phyloP scores from a whole-genome alignment of 1,284 basidiomycete species.

The Sphagnurus paluster region DNA sequence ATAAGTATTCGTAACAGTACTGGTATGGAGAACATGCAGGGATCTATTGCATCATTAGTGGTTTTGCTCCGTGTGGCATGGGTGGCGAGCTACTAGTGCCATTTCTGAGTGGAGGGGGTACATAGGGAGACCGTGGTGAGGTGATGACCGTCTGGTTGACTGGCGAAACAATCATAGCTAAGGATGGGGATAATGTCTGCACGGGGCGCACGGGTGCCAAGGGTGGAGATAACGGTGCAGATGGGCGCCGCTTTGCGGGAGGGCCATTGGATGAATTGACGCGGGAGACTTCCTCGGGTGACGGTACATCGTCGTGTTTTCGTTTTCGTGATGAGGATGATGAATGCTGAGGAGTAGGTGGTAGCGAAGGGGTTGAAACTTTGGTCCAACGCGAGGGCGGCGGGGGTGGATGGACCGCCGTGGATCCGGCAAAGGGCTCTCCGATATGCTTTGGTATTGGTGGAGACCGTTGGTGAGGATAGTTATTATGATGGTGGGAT shows the following conservation, averaged over 20 bases:
- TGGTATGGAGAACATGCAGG: background rate
- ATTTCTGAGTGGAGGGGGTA: conserved; percentile 22
- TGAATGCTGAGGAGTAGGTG: conserved; percentile 28
- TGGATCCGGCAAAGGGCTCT: conserved; percentile 24
- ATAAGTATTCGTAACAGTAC: too few relatives aligned
- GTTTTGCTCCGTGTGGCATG: conserved; percentile 16
- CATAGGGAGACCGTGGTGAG: conserved; percentile 21
- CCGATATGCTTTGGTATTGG: conserved; percentile 22
- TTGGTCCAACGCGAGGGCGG: conserved; percentile 67
- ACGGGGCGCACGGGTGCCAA: conserved; percentile 29
- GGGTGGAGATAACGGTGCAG: conserved; percentile 23
- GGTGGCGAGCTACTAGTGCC: conserved; percentile 20
- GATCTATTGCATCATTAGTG: conserved; percentile 19
- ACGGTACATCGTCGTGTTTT: conserved; percentile 28
- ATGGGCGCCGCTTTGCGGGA: conserved; percentile 27
- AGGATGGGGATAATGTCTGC: conserved; percentile 35
- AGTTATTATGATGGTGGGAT: conserved; percentile 17
- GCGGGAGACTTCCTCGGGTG: conserved; percentile 21
- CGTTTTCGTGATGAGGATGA: conserved; percentile 28
- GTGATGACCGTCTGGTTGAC: conserved; percentile 25
- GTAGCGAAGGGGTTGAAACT: conserved; percentile 41
- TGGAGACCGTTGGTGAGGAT: conserved; percentile 22
- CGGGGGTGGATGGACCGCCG: conserved; percentile 48
- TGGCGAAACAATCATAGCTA: conserved; percentile 33
- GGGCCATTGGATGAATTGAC: conserved; percentile 23